A percentile compares a stretch with the other conserved stretches of the same genome.
Evolutionary conservation across 805 yeast species (phyloP).

Genomic region (Lachancea quebecensis): DNA sequence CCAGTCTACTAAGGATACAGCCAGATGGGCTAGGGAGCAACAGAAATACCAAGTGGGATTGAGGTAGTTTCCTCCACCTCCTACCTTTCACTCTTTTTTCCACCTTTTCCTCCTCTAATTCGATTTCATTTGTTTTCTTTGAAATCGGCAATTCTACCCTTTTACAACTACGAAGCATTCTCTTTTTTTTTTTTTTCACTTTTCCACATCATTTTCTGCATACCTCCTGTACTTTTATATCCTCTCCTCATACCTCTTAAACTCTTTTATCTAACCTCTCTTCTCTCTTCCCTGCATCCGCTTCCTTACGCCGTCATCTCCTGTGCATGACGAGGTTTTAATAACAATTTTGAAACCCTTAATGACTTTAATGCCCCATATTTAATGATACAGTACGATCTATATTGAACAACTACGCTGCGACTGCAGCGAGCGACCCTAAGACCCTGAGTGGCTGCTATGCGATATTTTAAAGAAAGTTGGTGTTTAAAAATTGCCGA

Average conservation of each 20-base stretch:
- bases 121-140: neutral
- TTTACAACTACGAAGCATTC: constrained; percentile 4
- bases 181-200: constrained; percentile 7
- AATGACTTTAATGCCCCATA: neutral
- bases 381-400: neutral
- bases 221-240: constrained; percentile 10
- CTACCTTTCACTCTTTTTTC: constrained; percentile 7
- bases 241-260: constrained; percentile 7
- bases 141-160: too few species aligned
- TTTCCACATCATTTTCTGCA: constrained; percentile 4
- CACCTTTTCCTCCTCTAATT: constrained; percentile 8
- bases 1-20: constrained; percentile 76
- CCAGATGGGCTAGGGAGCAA: constrained; percentile 93
- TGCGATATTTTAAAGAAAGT: too few species aligned
- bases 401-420: neutral
- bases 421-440: neutral
- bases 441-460: too few species aligned
- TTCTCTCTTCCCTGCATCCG: constrained; percentile 2
- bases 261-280: constrained; percentile 10
- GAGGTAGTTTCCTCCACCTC: constrained; percentile 8
- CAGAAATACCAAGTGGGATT: constrained; percentile 28
- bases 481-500: too few species aligned
- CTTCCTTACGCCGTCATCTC: neutral
- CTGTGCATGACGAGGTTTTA: too few species aligned
- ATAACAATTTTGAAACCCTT: neutral